Conservation (phyloP, 2,329 filamentous ascomycete species). For the Botrytis tulipae region DNA sequence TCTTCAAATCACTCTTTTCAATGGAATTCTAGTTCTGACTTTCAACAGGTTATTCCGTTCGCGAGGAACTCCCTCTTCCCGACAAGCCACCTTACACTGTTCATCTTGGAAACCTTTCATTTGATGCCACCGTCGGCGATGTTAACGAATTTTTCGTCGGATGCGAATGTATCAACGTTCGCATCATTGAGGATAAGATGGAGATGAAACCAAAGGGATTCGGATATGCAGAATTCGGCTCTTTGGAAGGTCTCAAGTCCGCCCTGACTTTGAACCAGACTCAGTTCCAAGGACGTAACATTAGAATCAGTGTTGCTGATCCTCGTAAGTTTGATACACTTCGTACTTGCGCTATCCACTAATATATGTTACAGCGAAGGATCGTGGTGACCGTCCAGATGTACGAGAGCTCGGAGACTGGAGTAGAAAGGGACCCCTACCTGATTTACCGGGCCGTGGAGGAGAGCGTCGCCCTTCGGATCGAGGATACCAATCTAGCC, state of each 20-base stretch:
- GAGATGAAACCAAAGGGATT: constrained; percentile 95
- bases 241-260: constrained; percentile 85
- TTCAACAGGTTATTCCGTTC: constrained; percentile 55
- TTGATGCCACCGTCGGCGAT: constrained; percentile 82
- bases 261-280: constrained; percentile 80
- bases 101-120: constrained; percentile 94
- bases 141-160: constrained; percentile 82
- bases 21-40: constrained; percentile 25
- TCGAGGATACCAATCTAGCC: constrained; percentile 42
- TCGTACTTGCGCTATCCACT: constrained; percentile 23
- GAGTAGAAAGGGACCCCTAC: constrained; percentile 88
- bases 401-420: constrained; percentile 83
- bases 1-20: background rate
- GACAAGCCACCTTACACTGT: constrained; percentile 93
- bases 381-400: constrained; percentile 63
- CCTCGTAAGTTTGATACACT: constrained; percentile 71
- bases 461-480: constrained; percentile 49
- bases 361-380: constrained; percentile 64
- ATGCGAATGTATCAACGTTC: constrained; percentile 85
- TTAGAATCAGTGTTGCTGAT: constrained; percentile 94
- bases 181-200: constrained; percentile 95
- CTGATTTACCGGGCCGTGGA: constrained; percentile 63
- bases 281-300: constrained; percentile 81
- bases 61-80: constrained; percentile 81
- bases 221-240: constrained; percentile 92